A percentile compares a stretch with the other conserved stretches of the same genome.
These are phyloP conservation scores for Russula sp. DNA, from an alignment of 768 basidiomycete genomes.

Conservation along the genomic window DNA sequence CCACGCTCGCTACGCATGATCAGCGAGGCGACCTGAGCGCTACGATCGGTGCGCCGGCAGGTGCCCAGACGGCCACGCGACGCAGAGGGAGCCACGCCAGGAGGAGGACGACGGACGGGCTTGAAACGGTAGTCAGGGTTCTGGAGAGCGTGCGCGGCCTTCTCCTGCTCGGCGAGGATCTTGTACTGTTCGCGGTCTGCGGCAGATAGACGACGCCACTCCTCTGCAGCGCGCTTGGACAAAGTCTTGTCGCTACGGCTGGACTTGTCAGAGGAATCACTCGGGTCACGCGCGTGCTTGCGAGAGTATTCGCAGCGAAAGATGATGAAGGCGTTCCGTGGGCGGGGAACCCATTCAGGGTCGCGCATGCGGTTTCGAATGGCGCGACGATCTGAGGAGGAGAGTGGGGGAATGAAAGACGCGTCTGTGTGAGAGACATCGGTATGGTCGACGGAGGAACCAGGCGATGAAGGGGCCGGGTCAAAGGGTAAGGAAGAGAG, in stretches of 20 bases:
- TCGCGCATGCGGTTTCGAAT: conserved; percentile 38
- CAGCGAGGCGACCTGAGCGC: conserved; percentile 9
- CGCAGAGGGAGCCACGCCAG: background rate
- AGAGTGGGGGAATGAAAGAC: conserved; percentile 13
- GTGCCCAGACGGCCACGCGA: background rate
- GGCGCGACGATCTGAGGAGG: conserved; percentile 36
- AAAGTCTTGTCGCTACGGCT: conserved; percentile 42
- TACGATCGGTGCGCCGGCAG: conserved; percentile 13
- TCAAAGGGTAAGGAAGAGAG: background rate
- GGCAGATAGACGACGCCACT: conserved; percentile 55
- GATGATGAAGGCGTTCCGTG: conserved; percentile 64
- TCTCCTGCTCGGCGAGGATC: conserved; percentile 47
- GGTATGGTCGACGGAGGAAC: conserved; percentile 9
- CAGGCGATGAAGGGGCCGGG: conserved; percentile 3
- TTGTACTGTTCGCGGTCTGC: conserved; percentile 46
- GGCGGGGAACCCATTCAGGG: conserved; percentile 56
- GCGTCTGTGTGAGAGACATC: conserved; percentile 1
- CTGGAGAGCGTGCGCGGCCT: conserved; percentile 45
- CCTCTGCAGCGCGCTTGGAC: conserved; percentile 69
- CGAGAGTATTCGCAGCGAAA: conserved; percentile 60
- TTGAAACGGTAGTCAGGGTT: conserved; percentile 61
- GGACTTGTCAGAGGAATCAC: conserved; percentile 23
- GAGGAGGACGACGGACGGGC: conserved; percentile 32
- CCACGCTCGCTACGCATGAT: conserved; percentile 13
- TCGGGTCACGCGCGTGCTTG: conserved; percentile 36